Evolutionary conservation across 345 rosid species (phyloP).

Genomic region (Citrus hindsii): DNA sequence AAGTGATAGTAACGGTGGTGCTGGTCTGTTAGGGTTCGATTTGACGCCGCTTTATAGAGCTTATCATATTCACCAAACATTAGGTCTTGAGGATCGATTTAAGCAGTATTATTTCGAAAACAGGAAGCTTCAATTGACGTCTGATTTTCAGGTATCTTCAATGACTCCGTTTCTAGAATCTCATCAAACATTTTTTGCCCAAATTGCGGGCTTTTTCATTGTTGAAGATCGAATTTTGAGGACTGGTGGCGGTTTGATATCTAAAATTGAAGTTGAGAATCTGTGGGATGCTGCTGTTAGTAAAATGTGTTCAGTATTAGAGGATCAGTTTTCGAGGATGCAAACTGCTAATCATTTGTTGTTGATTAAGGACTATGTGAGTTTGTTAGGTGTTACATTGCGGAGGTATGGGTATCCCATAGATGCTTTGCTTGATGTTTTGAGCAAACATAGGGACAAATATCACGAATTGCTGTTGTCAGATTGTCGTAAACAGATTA

Average conservation of each 20-base stretch:
- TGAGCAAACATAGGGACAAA: constrained; percentile 92
- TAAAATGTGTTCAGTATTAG: constrained; percentile 94
- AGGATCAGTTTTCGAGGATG: constrained; percentile 99
- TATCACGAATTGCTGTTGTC: constrained; percentile 88
- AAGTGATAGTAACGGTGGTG: constrained; percentile 36
- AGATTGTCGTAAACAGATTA: constrained; percentile 91
- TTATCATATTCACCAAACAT: constrained; percentile 84
- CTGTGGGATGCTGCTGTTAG: constrained; percentile 93
- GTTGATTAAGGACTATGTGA: constrained; percentile 92
- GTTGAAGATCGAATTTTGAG: constrained; percentile 90
- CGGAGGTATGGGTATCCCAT: constrained; percentile 87
- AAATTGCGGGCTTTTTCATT: constrained; percentile 92
- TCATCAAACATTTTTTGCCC: constrained; percentile 94
- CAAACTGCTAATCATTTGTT: constrained; percentile 95
- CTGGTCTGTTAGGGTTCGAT: constrained; percentile 61
- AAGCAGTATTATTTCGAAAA: constrained; percentile 86
- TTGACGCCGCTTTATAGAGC: constrained; percentile 87
- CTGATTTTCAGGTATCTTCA: constrained; percentile 96
- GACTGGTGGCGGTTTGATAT: constrained; percentile 86
- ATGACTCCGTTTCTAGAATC: constrained; percentile 98
- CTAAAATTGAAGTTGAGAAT: constrained; percentile 81
- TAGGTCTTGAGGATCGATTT: constrained; percentile 83
- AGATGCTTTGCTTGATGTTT: constrained; percentile 83
- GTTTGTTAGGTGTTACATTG: constrained; percentile 88
- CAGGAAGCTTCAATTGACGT: constrained; percentile 87